Percentiles rank a stretch among this genome's conserved stretches.
These are phyloP conservation scores for Antrodiella citrinella DNA, from an alignment of 768 basidiomycete species.

Conservation along the genomic window DNA sequence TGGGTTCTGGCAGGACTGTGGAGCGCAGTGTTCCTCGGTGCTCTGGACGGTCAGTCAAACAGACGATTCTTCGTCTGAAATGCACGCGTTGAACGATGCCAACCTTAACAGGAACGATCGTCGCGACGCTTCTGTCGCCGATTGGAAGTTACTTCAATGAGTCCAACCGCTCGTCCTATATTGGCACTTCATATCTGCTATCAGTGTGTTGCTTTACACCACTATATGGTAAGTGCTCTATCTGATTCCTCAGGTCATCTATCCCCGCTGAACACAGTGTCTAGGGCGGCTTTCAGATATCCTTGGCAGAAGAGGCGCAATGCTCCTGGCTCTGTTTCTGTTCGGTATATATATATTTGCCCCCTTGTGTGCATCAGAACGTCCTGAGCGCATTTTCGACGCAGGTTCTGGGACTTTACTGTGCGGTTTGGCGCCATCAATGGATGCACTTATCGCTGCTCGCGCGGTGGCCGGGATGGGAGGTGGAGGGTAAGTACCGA, in stretches of 20 bases:
- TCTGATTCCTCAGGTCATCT: constrained; percentile 9
- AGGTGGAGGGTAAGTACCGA: constrained; percentile 69
- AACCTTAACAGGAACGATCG: constrained; percentile 57
- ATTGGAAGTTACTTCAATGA: constrained; percentile 82
- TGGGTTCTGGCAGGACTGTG: constrained; percentile 76
- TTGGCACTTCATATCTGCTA: constrained; percentile 82
- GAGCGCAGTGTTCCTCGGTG: constrained; percentile 78
- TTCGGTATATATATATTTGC: constrained; percentile 51
- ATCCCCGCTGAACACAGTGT: constrained; percentile 15
- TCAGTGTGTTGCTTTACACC: constrained; percentile 91
- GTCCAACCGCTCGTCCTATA: constrained; percentile 74
- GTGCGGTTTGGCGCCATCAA: constrained; percentile 82
- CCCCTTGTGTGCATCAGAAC: constrained; percentile 5
- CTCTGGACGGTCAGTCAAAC: constrained; percentile 61
- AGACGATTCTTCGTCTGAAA: not conserved
- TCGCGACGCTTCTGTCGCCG: constrained; percentile 76
- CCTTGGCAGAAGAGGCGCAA: constrained; percentile 77
- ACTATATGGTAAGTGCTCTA: constrained; percentile 54
- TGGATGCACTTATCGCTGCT: constrained; percentile 73
- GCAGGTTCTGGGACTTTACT: constrained; percentile 74
- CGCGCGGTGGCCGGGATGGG: constrained; percentile 88
- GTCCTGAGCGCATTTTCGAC: constrained; percentile 11
- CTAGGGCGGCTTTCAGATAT: constrained; percentile 80
- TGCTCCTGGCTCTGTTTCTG: constrained; percentile 74
- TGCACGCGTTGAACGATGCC: not conserved